Conservation (phyloP, 352 stramenopile genomes). For the Phytophthora pluvialis region DNA sequence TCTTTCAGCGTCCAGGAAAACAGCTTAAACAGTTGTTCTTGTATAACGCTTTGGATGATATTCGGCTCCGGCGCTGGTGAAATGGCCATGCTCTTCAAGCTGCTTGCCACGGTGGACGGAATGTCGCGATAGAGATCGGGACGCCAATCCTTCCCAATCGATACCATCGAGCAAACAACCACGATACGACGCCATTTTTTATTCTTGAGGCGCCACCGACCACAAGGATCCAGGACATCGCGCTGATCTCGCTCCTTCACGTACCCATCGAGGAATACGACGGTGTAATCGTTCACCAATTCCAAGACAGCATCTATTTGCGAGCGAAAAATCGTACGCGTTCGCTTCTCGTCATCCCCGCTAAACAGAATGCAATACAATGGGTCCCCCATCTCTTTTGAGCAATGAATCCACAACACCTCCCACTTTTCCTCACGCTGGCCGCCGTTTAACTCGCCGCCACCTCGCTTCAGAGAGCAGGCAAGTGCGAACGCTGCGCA, state of each 20-base stretch:
- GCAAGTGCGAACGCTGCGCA: constrained; percentile 21
- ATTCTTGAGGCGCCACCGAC: not conserved
- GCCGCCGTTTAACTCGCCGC: not conserved
- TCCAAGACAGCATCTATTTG: not conserved
- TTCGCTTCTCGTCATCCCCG: constrained; percentile 8
- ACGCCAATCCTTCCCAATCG: constrained; percentile 4
- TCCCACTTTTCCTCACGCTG: constrained; percentile 5
- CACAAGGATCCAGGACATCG: not conserved
- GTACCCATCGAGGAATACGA: constrained; percentile 18
- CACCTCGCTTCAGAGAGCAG: constrained; percentile 15
- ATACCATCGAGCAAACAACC: constrained; percentile 9
- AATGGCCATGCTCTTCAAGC: not conserved
- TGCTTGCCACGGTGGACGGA: not conserved
- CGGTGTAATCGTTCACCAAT: not conserved
- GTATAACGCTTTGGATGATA: not conserved
- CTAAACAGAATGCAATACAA: constrained; percentile 11
- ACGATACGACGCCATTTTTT: not conserved
- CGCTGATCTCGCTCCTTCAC: not conserved
- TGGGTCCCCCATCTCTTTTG: not conserved
- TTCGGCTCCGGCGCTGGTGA: not conserved
- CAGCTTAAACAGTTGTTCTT: not conserved
- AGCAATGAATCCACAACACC: constrained; percentile 16
- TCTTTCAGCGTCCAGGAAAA: not conserved
- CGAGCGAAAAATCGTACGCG: not conserved
- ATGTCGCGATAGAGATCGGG: not conserved